Percentiles rank a stretch among this genome's conserved stretches.
Evolutionary conservation across 2,329 filamentous ascomycete genomes (phyloP).

Genomic region (Pleurostoma richardsiae): DNA sequence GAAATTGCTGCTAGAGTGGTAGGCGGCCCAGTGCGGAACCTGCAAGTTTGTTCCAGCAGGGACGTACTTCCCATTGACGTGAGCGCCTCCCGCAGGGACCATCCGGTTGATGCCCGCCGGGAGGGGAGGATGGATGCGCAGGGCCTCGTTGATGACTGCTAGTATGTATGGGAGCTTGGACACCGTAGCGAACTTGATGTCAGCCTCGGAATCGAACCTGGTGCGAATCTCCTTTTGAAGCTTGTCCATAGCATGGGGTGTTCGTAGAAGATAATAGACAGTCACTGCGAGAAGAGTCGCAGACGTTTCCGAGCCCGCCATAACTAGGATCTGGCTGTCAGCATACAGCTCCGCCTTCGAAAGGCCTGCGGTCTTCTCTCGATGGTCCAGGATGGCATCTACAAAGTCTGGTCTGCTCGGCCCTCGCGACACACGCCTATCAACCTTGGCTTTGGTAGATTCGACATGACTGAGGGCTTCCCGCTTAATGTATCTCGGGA

Average conservation of each 20-base stretch:
- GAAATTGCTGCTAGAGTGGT: slow-evolving; percentile 20
- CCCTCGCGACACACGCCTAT: slow-evolving; percentile 7
- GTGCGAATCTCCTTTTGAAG: slow-evolving; percentile 7
- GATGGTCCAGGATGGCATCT: slow-evolving; percentile 3
- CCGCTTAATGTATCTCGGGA: slow-evolving; percentile 5
- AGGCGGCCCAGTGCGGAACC: slow-evolving; percentile 15
- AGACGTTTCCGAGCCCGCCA: slow-evolving; percentile 11
- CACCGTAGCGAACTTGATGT: slow-evolving; percentile 7
- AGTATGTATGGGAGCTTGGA: slow-evolving; percentile 6
- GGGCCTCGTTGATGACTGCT: slow-evolving; percentile 8
- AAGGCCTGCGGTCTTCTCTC: slow-evolving; percentile 5
- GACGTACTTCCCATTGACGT: slow-evolving; percentile 12
- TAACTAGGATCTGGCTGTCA: slow-evolving; percentile 9
- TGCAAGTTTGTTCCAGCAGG: slow-evolving; percentile 28
- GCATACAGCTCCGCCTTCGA: slow-evolving; percentile 9
- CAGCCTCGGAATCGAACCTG: neutral
- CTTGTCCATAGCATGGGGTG: slow-evolving; percentile 4
- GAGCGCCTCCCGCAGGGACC: slow-evolving; percentile 12
- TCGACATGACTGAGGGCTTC: slow-evolving; percentile 7
- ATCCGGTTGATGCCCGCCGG: slow-evolving; percentile 6
- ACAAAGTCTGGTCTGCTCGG: slow-evolving; percentile 7
- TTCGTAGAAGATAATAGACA: slow-evolving; percentile 8
- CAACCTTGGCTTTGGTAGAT: slow-evolving; percentile 9
- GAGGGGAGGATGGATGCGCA: slow-evolving; percentile 13
- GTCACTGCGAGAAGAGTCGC: slow-evolving; percentile 10